phyloP scores from a whole-genome alignment of 306 rosid species.

The Quercus mongolica region DNA sequence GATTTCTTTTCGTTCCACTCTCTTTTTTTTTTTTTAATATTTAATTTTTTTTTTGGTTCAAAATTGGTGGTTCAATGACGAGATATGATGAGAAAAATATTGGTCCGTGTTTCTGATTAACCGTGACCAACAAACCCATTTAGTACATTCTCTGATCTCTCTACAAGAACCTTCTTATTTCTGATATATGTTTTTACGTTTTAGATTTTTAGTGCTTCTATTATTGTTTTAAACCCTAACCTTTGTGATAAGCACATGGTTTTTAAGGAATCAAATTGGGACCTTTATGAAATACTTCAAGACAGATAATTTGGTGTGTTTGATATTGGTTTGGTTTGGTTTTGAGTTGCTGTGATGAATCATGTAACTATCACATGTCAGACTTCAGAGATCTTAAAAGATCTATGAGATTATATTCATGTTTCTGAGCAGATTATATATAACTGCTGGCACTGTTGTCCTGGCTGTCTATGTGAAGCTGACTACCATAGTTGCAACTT shows the following conservation, averaged over 20 bases:
- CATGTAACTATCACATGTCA: constrained; percentile 8
- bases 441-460: too few relatives aligned
- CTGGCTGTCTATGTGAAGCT: too few relatives aligned
- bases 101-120: constrained; percentile 11
- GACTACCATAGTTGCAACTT: too few relatives aligned
- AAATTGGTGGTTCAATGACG: background rate
- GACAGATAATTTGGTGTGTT: too few relatives aligned
- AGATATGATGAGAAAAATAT: constrained; percentile 3
- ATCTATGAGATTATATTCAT: background rate
- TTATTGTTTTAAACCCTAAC: background rate
- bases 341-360: constrained; percentile 1
- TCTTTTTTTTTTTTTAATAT: background rate
- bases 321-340: background rate
- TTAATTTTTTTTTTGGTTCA: background rate
- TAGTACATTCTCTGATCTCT: constrained; percentile 8
- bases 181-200: background rate
- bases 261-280: too few relatives aligned
- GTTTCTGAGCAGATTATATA: background rate
- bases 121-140: background rate
- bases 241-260: too few relatives aligned
- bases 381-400: constrained; percentile 2
- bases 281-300: too few relatives aligned
- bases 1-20: background rate
- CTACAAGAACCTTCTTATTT: background rate
- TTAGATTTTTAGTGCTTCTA: background rate